Evolutionary conservation across 345 rosid species (phyloP).

Genomic region (Citrus medica): DNA sequence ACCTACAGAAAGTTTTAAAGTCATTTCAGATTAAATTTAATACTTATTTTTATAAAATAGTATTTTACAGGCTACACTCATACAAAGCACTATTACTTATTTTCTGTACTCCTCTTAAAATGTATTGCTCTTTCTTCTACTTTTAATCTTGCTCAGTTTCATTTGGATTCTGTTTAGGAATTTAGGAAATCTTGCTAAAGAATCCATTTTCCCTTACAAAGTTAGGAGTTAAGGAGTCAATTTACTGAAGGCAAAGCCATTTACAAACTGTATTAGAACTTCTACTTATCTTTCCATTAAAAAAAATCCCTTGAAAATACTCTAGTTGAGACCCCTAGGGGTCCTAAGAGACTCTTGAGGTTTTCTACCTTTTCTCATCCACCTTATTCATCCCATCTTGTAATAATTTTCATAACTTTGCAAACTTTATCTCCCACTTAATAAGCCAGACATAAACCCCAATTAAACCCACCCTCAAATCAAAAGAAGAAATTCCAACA

Average conservation of each 20-base stretch:
- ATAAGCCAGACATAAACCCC: neutral
- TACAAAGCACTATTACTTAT: neutral
- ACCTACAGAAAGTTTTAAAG: conserved; percentile 44
- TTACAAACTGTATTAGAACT: neutral
- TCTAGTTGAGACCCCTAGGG: neutral
- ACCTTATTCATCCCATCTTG: neutral
- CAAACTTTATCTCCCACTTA: neutral
- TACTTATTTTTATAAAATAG: neutral
- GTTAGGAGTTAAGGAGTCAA: neutral
- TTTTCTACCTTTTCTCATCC: neutral
- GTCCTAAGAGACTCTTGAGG: neutral
- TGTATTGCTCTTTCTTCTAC: neutral
- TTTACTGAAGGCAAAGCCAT: neutral
- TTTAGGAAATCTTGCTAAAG: neutral
- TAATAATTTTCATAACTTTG: neutral
- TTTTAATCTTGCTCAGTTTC: neutral
- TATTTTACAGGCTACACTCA: neutral
- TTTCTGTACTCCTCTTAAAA: neutral
- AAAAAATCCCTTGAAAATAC: neutral
- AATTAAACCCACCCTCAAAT: neutral
- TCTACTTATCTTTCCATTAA: neutral
- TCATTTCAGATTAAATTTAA: neutral
- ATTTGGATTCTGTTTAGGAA: neutral
- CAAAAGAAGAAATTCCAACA: neutral
- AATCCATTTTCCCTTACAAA: neutral